Evolutionary conservation across 148 eudicot genomes (phyloP).

Genomic region (Diospyros lotus): DNA sequence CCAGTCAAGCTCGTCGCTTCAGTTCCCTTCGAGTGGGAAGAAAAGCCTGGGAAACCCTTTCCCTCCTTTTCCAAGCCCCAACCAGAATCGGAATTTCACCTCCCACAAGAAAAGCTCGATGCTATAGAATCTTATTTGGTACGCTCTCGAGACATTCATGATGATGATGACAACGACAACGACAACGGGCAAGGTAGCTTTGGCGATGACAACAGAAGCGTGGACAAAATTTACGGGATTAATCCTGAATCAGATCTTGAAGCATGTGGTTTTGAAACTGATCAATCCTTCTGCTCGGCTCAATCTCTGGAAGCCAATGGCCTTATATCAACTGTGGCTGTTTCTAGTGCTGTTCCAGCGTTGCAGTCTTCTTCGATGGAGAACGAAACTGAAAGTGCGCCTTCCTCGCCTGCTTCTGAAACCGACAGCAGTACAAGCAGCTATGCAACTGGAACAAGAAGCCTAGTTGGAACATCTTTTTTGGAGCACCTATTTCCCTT

Average conservation of each 20-base stretch:
- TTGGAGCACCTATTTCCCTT: constrained; percentile 78
- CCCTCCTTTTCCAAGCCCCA: constrained; percentile 31
- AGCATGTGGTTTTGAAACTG: constrained; percentile 26
- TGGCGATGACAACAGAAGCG: constrained; percentile 13
- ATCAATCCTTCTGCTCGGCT: constrained; percentile 41
- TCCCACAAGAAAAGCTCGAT: constrained; percentile 17
- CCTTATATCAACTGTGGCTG: constrained; percentile 16
- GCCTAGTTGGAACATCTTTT: constrained; percentile 60
- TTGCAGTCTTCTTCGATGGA: constrained; percentile 10
- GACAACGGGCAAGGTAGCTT: constrained; percentile 6
- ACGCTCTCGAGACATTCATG: constrained; percentile 18
- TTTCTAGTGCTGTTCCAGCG: constrained; percentile 32
- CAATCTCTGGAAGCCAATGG: constrained; percentile 44
- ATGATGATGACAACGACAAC: background rate
- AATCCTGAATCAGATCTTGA: constrained; percentile 40
- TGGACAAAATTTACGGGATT: constrained; percentile 29
- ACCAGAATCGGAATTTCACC: constrained; percentile 13
- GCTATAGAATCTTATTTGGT: constrained; percentile 30
- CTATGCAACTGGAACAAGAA: constrained; percentile 44
- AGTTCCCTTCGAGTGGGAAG: constrained; percentile 82
- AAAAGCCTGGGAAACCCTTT: constrained; percentile 88
- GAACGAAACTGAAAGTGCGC: background rate
- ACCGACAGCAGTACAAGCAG: constrained; percentile 30
- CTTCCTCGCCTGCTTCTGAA: constrained; percentile 47
- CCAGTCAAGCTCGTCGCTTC: constrained; percentile 60